These are phyloP conservation scores for Digitaria exilis DNA, from an alignment of 202 grass and related monocot genomes.

Conservation along the genomic window DNA sequence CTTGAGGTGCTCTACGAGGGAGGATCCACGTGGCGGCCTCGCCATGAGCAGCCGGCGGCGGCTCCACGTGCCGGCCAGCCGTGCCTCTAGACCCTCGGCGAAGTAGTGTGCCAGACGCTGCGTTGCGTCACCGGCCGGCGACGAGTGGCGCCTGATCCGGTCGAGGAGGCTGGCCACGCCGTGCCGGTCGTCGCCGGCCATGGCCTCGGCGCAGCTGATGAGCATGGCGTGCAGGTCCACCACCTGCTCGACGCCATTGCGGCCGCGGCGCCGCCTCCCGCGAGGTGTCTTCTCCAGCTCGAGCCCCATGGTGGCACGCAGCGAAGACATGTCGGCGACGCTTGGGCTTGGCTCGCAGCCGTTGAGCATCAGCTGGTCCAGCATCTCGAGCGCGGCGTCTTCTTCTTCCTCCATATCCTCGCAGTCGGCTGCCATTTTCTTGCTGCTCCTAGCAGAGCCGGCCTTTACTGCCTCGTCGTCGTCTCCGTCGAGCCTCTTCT, in stretches of 20 bases:
- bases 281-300: background rate
- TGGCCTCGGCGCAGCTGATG: conserved; percentile 38
- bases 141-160: conserved; percentile 60
- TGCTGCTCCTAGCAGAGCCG: conserved; percentile 28
- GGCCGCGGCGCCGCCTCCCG: background rate
- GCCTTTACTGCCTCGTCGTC: conserved; percentile 30
- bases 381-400: conserved; percentile 28
- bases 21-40: conserved; percentile 22
- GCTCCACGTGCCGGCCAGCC: conserved; percentile 34
- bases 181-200: conserved; percentile 47
- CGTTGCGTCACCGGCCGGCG: conserved; percentile 44
- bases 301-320: background rate
- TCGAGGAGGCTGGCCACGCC: conserved; percentile 48
- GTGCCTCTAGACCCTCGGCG: background rate
- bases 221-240: conserved; percentile 54
- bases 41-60: conserved; percentile 30
- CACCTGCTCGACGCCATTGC: background rate
- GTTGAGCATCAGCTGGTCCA: conserved; percentile 20
- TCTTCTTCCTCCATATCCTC: conserved; percentile 40
- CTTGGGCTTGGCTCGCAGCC: background rate
- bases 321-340: background rate
- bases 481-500: conserved; percentile 23
- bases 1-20: conserved; percentile 33
- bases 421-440: background rate
- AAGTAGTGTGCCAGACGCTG: conserved; percentile 13